Conservation (phyloP, 1,284 basidiomycete genomes). For the Ganoderma boninense region DNA sequence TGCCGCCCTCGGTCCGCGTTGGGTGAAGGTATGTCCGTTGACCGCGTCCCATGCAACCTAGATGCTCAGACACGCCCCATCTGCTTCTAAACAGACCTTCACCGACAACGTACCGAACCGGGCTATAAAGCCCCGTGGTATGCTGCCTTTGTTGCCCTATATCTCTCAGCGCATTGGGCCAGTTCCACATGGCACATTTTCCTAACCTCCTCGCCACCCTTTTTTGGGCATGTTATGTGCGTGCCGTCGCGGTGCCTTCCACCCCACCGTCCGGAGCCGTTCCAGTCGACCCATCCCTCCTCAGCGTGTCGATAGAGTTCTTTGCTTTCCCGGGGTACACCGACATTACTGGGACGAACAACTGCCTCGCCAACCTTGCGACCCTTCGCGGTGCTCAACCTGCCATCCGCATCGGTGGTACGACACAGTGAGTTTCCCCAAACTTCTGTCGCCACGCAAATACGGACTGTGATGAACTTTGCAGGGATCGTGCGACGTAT, state of each 20-base stretch:
- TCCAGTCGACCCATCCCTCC: slow-evolving; percentile 44
- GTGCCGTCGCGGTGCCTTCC: slow-evolving; percentile 41
- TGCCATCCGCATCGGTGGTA: slow-evolving; percentile 52
- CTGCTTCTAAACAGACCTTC: slow-evolving; percentile 2
- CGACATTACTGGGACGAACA: slow-evolving; percentile 44
- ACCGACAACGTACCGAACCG: slow-evolving; percentile 26
- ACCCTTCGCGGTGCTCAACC: slow-evolving; percentile 46
- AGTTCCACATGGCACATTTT: slow-evolving; percentile 15
- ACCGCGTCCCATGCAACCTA: not conserved
- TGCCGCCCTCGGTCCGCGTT: slow-evolving; percentile 20
- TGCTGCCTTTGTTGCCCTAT: not conserved
- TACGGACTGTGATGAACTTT: not conserved
- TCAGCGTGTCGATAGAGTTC: slow-evolving; percentile 52
- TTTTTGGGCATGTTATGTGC: slow-evolving; percentile 10
- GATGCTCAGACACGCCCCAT: not conserved
- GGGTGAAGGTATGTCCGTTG: slow-evolving; percentile 3
- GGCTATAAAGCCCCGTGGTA: slow-evolving; percentile 17
- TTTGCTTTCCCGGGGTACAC: slow-evolving; percentile 53
- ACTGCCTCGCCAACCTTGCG: slow-evolving; percentile 48
- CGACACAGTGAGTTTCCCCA: slow-evolving; percentile 47
- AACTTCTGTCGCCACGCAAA: not conserved
- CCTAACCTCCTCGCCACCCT: slow-evolving; percentile 17
- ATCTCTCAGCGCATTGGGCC: not conserved
- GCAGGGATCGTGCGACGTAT: slow-evolving; percentile 53
- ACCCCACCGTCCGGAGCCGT: slow-evolving; percentile 42